Base-by-base conservation (phyloP, 768 basidiomycete genomes). In the Lentinula sp. region DNA sequence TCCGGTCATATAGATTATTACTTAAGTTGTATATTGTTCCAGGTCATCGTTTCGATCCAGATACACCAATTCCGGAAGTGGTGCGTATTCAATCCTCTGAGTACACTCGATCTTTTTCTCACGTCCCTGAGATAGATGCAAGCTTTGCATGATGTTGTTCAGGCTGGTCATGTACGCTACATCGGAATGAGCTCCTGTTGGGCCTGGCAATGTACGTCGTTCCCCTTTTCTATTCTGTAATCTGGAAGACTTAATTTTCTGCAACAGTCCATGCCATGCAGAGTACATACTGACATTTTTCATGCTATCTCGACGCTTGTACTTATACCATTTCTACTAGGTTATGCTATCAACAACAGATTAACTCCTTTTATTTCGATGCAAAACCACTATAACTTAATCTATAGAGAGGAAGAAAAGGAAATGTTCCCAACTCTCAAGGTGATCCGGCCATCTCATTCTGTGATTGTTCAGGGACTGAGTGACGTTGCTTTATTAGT, bases 81-180 rank as follows among this genome's bases (percentile, higher is more conserved):
- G 81, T 79, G 61, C 28, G 28, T 59, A 68, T 46, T 35, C 39
- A 4, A 35, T 31, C 21, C 48, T n/a, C 37, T 28, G 37, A 13
- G 23, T 23, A 23, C 23, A 23, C 23, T 34, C 50, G 1, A 13
- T 11, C 31, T 21, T 21, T 21, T 8, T n/a, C 21, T 37, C 16
- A 48, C 8, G 16, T 48, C 18, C 7, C 28, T 23, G 35, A 11
- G 40, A 31, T 55, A 82, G 82, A 87, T 88, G 85, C 80, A 84
- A 77, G 85, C 85, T 5, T 74, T 87, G 28, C 83, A 87, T 58
- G 86, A 87, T 61, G 81, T 88, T n/a, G 84, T 88, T 4, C 69
- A 85, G 63, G 81, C 82, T 2, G 86, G 86, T 5, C 82, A 83
- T 59, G 86, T 81, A 21, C 76, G 86, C 37, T 87, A 84, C 65